These are phyloP conservation scores for Arachis hypogaea DNA, from an alignment of 306 rosid genomes.

Conservation along the genomic window DNA sequence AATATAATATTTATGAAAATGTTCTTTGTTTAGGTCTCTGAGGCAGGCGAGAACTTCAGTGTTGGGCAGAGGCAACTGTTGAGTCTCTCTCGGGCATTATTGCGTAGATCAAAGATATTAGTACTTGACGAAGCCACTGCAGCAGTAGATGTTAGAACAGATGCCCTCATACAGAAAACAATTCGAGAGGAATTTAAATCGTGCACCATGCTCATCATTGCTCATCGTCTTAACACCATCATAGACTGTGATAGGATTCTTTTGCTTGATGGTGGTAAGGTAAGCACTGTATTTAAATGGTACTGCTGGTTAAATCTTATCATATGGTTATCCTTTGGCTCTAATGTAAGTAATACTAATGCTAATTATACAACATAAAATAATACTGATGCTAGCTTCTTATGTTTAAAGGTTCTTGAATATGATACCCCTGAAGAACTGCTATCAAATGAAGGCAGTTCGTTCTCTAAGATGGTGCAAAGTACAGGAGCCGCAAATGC, in stretches of 20 bases:
- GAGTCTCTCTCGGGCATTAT: constrained; percentile 88
- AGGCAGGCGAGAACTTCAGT: constrained; percentile 94
- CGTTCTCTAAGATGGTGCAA: constrained; percentile 83
- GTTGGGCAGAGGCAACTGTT: constrained; percentile 95
- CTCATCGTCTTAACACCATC: constrained; percentile 90
- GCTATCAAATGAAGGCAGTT: constrained; percentile 60
- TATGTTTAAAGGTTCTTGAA: constrained; percentile 64
- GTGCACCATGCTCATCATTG: constrained; percentile 88
- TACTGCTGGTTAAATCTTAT: constrained; percentile 20
- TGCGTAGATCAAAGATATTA: constrained; percentile 87
- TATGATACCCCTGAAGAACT: constrained; percentile 72
- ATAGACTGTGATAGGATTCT: constrained; percentile 86
- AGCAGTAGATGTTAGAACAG: constrained; percentile 92
- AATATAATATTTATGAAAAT: constrained; percentile 33
- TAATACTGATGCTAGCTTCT: constrained; percentile 14
- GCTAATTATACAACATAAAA: background rate
- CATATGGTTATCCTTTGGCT: constrained; percentile 4
- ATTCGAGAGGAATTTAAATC: constrained; percentile 89
- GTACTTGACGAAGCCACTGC: constrained; percentile 99
- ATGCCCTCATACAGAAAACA: constrained; percentile 90
- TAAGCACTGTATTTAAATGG: constrained; percentile 41
- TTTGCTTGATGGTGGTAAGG: constrained; percentile 86
- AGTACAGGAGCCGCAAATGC: constrained; percentile 96
- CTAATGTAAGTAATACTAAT: constrained; percentile 4
- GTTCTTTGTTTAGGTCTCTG: constrained; percentile 66